Conservation (phyloP, 2,329 filamentous ascomycete genomes). For the Aspergillus aculeatus region DNA sequence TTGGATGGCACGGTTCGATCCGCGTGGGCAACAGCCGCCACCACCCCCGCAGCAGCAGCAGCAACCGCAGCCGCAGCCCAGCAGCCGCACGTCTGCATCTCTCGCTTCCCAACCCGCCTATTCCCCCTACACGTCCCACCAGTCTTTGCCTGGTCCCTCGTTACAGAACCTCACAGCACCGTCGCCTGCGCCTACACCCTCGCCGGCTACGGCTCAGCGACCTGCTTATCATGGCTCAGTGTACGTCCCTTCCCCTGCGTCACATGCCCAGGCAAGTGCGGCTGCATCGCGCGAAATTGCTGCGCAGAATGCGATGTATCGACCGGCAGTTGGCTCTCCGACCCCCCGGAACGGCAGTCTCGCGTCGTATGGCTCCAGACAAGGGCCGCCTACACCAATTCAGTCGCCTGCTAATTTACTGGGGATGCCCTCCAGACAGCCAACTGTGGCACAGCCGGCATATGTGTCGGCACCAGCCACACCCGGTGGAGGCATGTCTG, state of each 20-base stretch:
- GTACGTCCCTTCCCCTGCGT: conserved; percentile 29
- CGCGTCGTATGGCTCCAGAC: conserved; percentile 31
- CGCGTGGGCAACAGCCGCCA: conserved; percentile 32
- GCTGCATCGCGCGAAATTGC: conserved; percentile 32
- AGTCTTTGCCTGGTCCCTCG: conserved; percentile 24
- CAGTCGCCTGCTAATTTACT: conserved; percentile 32
- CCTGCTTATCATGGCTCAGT: conserved; percentile 28
- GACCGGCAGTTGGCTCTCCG: conserved; percentile 30
- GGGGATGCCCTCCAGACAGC: conserved; percentile 30
- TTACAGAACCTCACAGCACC: conserved; percentile 30
- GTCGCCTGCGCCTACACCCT: conserved; percentile 37
- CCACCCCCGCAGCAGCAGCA: conserved; percentile 23
- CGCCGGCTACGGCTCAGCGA: conserved; percentile 32
- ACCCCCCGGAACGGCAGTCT: conserved; percentile 29
- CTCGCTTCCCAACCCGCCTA: conserved; percentile 30
- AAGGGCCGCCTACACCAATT: conserved; percentile 31
- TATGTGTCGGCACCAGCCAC: conserved; percentile 26
- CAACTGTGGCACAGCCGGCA: conserved; percentile 25
- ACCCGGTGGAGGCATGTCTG: conserved; percentile 19
- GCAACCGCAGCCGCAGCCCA: conserved; percentile 23
- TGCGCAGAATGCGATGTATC: conserved; percentile 26
- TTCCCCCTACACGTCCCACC: conserved; percentile 28
- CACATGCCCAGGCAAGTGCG: conserved; percentile 24
- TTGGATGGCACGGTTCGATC: conserved; percentile 46
- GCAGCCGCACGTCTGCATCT: conserved; percentile 21